Percentiles rank a stretch among this genome's conserved stretches.
phyloP scores from a whole-genome alignment of 768 basidiomycete genomes.

The Sistotremastrum niveocremeum region DNA sequence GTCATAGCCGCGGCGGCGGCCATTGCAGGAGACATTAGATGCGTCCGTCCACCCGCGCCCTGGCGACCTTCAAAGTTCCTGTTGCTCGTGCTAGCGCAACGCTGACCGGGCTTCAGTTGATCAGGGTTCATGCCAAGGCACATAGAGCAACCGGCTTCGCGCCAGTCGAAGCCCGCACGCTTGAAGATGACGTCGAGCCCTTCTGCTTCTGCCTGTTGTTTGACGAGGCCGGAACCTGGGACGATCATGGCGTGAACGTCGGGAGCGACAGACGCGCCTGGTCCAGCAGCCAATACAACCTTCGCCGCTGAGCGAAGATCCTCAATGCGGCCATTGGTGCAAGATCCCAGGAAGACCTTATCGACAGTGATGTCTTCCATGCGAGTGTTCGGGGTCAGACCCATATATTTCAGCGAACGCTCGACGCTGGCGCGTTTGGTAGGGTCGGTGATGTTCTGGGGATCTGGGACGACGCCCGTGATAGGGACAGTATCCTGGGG shows the following conservation, averaged over 20 bases:
- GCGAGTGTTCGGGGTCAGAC: conserved; percentile 57
- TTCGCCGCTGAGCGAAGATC: conserved; percentile 79
- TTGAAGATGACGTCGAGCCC: conserved; percentile 78
- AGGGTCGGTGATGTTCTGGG: conserved; percentile 47
- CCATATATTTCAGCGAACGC: conserved; percentile 79
- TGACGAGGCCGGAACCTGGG: conserved; percentile 82
- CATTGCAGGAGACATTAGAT: conserved; percentile 85
- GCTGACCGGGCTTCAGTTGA: conserved; percentile 66
- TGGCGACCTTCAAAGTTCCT: conserved; percentile 89
- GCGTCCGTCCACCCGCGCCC: conserved; percentile 80
- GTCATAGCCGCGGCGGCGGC: conserved; percentile 83
- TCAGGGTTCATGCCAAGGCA: conserved; percentile 95
- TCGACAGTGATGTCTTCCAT: conserved; percentile 74
- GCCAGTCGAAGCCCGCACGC: conserved; percentile 89
- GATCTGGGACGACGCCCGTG: conserved; percentile 70
- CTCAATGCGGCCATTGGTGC: conserved; percentile 90
- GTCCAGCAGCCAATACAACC: conserved; percentile 61
- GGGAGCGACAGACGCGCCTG: conserved; percentile 58
- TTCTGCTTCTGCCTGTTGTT: conserved; percentile 83
- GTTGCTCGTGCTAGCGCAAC: conserved; percentile 87
- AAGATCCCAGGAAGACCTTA: conserved; percentile 90
- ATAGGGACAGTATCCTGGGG: conserved; percentile 82
- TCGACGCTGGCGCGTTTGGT: conserved; percentile 55
- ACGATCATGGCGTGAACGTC: conserved; percentile 82
- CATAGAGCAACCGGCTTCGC: conserved; percentile 94